Conservation (phyloP, 768 basidiomycete species). For the Pulveroboletus frians region DNA sequence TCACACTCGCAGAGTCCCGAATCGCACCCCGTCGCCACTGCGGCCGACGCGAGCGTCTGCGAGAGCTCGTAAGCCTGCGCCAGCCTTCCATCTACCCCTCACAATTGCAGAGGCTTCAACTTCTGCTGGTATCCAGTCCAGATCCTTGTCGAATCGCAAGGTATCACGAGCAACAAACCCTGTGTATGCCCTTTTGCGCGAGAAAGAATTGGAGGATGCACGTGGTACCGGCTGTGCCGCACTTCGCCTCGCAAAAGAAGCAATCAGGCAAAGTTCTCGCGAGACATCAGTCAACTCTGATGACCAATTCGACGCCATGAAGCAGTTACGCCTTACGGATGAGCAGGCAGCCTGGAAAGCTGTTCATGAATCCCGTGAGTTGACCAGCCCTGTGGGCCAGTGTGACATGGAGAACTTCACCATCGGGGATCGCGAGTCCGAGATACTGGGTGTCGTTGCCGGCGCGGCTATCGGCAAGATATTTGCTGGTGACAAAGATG, state of each 20-base stretch:
- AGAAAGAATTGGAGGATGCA: slow-evolving; percentile 36
- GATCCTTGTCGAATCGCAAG: slow-evolving; percentile 12
- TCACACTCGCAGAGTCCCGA: background rate
- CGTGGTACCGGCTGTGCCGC: slow-evolving; percentile 37
- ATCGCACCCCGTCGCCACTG: slow-evolving; percentile 2
- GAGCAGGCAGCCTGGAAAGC: slow-evolving; percentile 39
- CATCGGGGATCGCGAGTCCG: slow-evolving; percentile 34
- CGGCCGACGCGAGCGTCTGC: slow-evolving; percentile 14
- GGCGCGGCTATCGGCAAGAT: slow-evolving; percentile 43
- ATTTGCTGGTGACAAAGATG: slow-evolving; percentile 37
- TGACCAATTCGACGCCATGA: slow-evolving; percentile 20
- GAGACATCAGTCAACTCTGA: slow-evolving; percentile 16
- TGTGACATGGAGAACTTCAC: slow-evolving; percentile 27
- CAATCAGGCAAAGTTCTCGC: slow-evolving; percentile 29
- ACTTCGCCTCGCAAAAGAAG: slow-evolving; percentile 43
- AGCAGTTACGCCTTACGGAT: slow-evolving; percentile 24
- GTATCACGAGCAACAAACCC: slow-evolving; percentile 39
- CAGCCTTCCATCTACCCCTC: slow-evolving; percentile 9
- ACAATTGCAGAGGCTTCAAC: slow-evolving; percentile 7
- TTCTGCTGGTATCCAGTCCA: background rate
- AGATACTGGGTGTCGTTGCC: slow-evolving; percentile 27
- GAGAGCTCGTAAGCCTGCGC: slow-evolving; percentile 16
- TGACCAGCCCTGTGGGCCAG: slow-evolving; percentile 10
- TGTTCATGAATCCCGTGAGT: slow-evolving; percentile 24
- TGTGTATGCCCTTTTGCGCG: slow-evolving; percentile 49